A percentile compares a stretch with the other conserved stretches of the same genome.
Conservation (phyloP, 306 rosid genomes). For the Quercus engelmannii region DNA sequence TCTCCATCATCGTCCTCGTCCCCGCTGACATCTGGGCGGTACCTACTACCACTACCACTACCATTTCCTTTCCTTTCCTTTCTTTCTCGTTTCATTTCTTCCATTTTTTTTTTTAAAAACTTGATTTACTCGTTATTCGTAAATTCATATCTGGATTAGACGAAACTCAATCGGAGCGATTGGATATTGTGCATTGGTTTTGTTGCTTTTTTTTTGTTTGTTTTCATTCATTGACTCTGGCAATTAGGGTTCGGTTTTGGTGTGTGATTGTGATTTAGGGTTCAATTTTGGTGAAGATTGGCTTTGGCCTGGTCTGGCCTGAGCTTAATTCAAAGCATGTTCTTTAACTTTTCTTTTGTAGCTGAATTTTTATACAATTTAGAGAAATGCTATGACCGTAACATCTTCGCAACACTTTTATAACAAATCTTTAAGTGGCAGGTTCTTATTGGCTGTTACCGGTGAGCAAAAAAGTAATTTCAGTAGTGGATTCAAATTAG, state of each 20-base stretch:
- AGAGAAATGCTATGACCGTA: no score
- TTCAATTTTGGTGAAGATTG: background rate
- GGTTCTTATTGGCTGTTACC: accelerated
- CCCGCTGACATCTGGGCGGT: constrained; percentile 99
- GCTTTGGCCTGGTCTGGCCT: background rate
- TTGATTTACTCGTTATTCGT: background rate
- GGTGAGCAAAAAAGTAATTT: background rate
- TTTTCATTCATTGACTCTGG: background rate
- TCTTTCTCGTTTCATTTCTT: no score
- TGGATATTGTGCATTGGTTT: background rate
- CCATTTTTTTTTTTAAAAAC: no score
- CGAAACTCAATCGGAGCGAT: background rate
- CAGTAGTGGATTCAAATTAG: background rate
- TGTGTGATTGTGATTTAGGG: background rate
- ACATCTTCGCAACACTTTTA: no score
- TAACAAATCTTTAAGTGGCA: no score
- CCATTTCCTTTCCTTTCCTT: background rate
- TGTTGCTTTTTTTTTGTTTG: background rate
- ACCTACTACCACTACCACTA: background rate
- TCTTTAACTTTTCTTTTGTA: background rate
- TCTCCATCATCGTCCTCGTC: constrained; percentile 93
- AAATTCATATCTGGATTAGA: background rate
- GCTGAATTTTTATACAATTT: background rate
- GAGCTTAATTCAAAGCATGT: background rate
- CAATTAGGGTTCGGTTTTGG: background rate